Conservation (phyloP, 805 yeast genomes). For the Yarrowia sp. region DNA sequence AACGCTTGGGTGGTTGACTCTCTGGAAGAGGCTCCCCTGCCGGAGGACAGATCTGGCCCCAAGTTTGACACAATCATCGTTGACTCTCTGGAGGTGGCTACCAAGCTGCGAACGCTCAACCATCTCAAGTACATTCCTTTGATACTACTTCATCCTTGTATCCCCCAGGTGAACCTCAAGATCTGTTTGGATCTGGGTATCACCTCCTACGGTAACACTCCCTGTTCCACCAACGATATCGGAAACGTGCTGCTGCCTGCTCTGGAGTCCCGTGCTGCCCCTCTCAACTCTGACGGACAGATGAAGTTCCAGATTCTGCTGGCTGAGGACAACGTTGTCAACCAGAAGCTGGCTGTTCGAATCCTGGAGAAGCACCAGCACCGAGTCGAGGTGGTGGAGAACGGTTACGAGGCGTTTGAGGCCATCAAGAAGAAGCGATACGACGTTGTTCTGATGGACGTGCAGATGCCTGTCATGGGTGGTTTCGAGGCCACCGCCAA, state of each 20-base stretch:
- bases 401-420: slow-evolving; percentile 82
- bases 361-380: slow-evolving; percentile 88
- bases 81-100: slow-evolving; percentile 78
- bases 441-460: slow-evolving; percentile 90
- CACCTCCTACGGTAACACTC: slow-evolving; percentile 86
- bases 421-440: slow-evolving; percentile 71
- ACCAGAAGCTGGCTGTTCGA: slow-evolving; percentile 85
- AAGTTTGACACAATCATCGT: slow-evolving; percentile 82
- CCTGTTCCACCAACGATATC: slow-evolving; percentile 80
- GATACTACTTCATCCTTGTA: slow-evolving; percentile 75
- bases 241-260: slow-evolving; percentile 88
- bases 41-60: slow-evolving; percentile 49
- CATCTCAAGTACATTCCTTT: slow-evolving; percentile 86
- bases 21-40: slow-evolving; percentile 63
- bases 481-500: slow-evolving; percentile 90
- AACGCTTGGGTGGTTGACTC: slow-evolving; percentile 65
- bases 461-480: slow-evolving; percentile 95
- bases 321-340: slow-evolving; percentile 87
- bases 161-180: slow-evolving; percentile 79
- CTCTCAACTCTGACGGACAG: slow-evolving; percentile 80
- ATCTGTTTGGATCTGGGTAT: slow-evolving; percentile 85
- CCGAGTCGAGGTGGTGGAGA: slow-evolving; percentile 81
- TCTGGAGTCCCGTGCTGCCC: slow-evolving; percentile 78
- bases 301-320: slow-evolving; percentile 74
- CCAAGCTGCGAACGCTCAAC: slow-evolving; percentile 68